A percentile compares a stretch with the other conserved stretches of the same genome.
phyloP scores from a whole-genome alignment of 345 rosid genomes.

The Cardamine occulta region DNA sequence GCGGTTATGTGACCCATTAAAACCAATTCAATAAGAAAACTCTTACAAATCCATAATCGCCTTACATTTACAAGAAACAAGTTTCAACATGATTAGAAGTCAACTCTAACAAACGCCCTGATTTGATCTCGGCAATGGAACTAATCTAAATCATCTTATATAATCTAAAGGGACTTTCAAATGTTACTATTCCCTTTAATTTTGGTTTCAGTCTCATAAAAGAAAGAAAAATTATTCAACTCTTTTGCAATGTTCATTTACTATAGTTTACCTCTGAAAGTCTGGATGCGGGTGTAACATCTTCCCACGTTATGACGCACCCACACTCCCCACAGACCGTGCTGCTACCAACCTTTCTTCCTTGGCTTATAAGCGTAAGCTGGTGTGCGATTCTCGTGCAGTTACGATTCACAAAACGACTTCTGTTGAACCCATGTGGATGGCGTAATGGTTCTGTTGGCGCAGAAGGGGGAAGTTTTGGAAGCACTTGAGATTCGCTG shows the following conservation, averaged over 20 bases:
- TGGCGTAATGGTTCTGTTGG: constrained; percentile 31
- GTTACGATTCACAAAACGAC: constrained; percentile 56
- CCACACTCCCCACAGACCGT: constrained; percentile 98
- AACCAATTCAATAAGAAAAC: background rate
- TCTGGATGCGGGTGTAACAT: constrained; percentile 41
- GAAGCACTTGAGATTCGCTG: constrained; percentile 56
- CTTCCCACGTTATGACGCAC: constrained; percentile 79
- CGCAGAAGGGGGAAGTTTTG: constrained; percentile 52
- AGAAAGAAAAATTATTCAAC: background rate
- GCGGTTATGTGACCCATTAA: background rate
- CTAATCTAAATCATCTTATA: constrained; percentile 34
- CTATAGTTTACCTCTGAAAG: constrained; percentile 46
- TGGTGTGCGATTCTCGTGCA: constrained; percentile 85
- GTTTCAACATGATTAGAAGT: constrained; percentile 30
- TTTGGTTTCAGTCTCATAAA: constrained; percentile 10
- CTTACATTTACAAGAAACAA: constrained; percentile 29
- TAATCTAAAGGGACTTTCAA: constrained; percentile 13
- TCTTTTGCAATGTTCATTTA: constrained; percentile 32
- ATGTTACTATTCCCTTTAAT: constrained; percentile 14
- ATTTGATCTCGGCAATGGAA: constrained; percentile 33
- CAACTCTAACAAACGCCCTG: constrained; percentile 36
- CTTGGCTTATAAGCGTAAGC: constrained; percentile 94
- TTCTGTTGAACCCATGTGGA: constrained; percentile 55
- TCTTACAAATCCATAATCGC: constrained; percentile 17
- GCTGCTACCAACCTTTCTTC: constrained; percentile 69